These are phyloP conservation scores for Ensete ventricosum DNA, from an alignment of 176 grass and related monocot genomes.

Conservation along the genomic window DNA sequence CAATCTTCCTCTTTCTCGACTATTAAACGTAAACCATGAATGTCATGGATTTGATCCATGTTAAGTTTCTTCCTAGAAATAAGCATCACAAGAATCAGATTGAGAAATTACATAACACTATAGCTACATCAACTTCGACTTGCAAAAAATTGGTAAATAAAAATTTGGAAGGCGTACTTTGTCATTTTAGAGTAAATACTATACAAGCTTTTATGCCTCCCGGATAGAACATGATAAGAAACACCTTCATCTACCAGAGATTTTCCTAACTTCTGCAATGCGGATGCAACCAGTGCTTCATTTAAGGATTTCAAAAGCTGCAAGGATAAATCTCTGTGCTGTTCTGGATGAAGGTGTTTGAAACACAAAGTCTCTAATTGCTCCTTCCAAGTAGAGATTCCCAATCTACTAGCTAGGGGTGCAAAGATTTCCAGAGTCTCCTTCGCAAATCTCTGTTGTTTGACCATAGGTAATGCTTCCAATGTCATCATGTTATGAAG, in stretches of 20 bases:
- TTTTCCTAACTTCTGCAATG: slow-evolving; percentile 12
- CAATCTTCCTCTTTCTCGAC: slow-evolving; percentile 45
- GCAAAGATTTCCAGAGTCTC: slow-evolving; percentile 66
- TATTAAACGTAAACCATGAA: slow-evolving; percentile 42
- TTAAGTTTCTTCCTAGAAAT: slow-evolving; percentile 17
- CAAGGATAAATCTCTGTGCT: slow-evolving; percentile 32
- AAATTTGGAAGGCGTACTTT: neutral
- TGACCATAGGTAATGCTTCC: slow-evolving; percentile 32
- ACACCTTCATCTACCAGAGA: slow-evolving; percentile 16
- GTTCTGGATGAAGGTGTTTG: slow-evolving; percentile 40
- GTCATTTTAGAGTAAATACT: slow-evolving; percentile 52
- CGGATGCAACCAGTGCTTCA: slow-evolving; percentile 16
- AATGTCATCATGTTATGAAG: slow-evolving; percentile 66
- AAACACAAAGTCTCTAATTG: slow-evolving; percentile 56
- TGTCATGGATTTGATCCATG: slow-evolving; percentile 42
- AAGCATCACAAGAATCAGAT: neutral
- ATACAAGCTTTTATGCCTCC: slow-evolving; percentile 46
- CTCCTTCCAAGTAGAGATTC: slow-evolving; percentile 57
- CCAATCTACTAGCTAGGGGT: slow-evolving; percentile 54
- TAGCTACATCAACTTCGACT: neutral
- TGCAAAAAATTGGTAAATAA: neutral
- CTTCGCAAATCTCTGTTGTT: slow-evolving; percentile 50
- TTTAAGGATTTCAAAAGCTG: slow-evolving; percentile 13
- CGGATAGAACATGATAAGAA: slow-evolving; percentile 14
- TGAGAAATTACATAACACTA: neutral